phyloP scores from a whole-genome alignment of 2,329 filamentous ascomycete genomes.

The Fusarium praegraminearum region DNA sequence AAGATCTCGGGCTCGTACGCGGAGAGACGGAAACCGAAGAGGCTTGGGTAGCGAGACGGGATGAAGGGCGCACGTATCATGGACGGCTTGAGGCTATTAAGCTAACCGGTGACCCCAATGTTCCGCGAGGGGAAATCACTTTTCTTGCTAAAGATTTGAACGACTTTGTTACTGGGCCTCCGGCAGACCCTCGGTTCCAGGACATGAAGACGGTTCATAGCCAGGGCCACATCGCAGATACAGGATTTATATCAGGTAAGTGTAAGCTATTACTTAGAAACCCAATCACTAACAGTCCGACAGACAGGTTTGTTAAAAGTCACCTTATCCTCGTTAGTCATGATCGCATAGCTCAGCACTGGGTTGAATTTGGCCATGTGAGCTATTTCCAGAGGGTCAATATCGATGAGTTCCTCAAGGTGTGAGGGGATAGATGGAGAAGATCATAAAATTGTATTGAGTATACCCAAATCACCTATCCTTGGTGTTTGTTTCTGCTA shows the following conservation, averaged over 20 bases:
- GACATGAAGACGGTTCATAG: constrained; percentile 80
- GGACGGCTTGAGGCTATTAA: constrained; percentile 87
- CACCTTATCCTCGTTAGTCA: constrained; percentile 83
- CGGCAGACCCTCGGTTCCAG: constrained; percentile 75
- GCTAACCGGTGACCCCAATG: constrained; percentile 89
- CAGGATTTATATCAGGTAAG: constrained; percentile 78
- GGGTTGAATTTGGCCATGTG: constrained; percentile 73
- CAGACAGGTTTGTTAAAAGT: constrained; percentile 80
- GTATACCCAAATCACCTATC: no score
- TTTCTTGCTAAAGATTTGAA: constrained; percentile 86
- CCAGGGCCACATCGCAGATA: constrained; percentile 80
- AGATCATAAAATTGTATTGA: neutral
- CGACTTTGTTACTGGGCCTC: constrained; percentile 71
- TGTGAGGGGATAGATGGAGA: neutral
- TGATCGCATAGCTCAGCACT: constrained; percentile 84
- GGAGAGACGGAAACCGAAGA: constrained; percentile 58
- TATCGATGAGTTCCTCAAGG: constrained; percentile 63
- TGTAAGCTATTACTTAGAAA: accelerated
- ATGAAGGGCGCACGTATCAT: constrained; percentile 64
- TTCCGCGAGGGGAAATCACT: constrained; percentile 86
- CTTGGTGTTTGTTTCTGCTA: no score
- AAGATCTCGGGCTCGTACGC: constrained; percentile 57
- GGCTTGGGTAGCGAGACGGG: constrained; percentile 60
- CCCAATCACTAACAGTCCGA: neutral
- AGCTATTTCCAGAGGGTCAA: constrained; percentile 71